phyloP scores from a whole-genome alignment of 257 asterid species.

The Nicotiana tabacum region DNA sequence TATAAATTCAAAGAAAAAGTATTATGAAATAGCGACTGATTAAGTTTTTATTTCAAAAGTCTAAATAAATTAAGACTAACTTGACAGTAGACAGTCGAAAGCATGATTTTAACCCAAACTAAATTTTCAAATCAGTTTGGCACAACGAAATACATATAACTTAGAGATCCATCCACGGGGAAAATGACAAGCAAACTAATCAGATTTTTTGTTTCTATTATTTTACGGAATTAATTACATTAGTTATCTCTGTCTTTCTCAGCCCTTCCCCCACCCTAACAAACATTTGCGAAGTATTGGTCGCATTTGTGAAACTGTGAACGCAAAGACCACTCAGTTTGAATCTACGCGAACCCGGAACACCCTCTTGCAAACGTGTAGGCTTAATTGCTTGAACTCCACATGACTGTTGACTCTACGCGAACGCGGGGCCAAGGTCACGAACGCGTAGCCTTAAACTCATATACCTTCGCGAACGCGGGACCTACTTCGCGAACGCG shows the following conservation, averaged over 20 bases:
- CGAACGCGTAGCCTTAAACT: too few species aligned
- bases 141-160: not conserved
- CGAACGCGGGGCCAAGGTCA: too few species aligned
- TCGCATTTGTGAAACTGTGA: too few species aligned
- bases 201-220: not conserved
- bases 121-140: not conserved
- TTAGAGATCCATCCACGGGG: not conserved
- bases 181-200: not conserved
- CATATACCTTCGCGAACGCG: too few species aligned
- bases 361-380: too few species aligned
- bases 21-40: not conserved
- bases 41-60: not conserved
- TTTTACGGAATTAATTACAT: not conserved
- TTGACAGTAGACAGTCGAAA: not conserved
- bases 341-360: too few species aligned
- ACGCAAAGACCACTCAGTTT: too few species aligned
- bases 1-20: too few species aligned
- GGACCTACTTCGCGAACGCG: too few species aligned
- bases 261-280: not conserved
- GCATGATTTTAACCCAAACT: not conserved
- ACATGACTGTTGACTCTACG: too few species aligned
- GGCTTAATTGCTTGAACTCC: too few species aligned
- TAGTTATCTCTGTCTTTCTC: not conserved
- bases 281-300: too few species aligned
- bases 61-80: not conserved